A percentile compares a stretch with the other conserved stretches of the same genome.
phyloP scores from a whole-genome alignment of 805 yeast species.

The Metschnikowia bowlesiae region DNA sequence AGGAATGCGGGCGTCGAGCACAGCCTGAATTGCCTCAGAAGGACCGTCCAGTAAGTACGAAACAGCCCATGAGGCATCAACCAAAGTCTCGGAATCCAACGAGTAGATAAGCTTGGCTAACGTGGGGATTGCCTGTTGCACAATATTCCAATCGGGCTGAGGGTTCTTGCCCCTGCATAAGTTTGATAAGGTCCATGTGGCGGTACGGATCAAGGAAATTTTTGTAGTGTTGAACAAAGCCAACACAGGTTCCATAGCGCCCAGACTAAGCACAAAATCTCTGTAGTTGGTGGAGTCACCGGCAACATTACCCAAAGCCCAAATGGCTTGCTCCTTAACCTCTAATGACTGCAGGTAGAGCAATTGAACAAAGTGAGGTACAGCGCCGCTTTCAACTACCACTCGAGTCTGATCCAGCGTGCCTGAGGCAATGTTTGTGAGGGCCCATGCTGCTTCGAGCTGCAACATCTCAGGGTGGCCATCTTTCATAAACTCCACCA shows the following conservation, averaged over 20 bases:
- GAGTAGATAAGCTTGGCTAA: slow-evolving; percentile 87
- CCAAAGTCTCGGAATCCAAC: slow-evolving; percentile 85
- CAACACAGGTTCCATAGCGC: slow-evolving; percentile 87
- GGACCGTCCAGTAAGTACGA: slow-evolving; percentile 93
- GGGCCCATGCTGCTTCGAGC: slow-evolving; percentile 99
- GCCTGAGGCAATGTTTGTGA: slow-evolving; percentile 96
- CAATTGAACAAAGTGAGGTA: slow-evolving; percentile 82
- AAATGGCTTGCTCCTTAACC: slow-evolving; percentile 96
- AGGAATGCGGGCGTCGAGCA: slow-evolving; percentile 93
- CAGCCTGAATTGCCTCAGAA: slow-evolving; percentile 90
- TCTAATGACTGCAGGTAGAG: slow-evolving; percentile 78
- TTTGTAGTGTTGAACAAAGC: slow-evolving; percentile 73
- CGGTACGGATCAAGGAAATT: slow-evolving; percentile 89
- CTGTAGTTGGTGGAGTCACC: slow-evolving; percentile 92
- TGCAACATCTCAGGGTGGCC: slow-evolving; percentile 82
- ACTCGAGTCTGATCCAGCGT: slow-evolving; percentile 81
- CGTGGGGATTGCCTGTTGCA: slow-evolving; percentile 84
- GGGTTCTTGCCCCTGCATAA: slow-evolving; percentile 96
- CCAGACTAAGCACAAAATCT: slow-evolving; percentile 79
- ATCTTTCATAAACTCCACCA: slow-evolving; percentile 75
- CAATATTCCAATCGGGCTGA: slow-evolving; percentile 90
- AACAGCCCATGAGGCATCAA: slow-evolving; percentile 99
- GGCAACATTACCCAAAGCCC: slow-evolving; percentile 99
- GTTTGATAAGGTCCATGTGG: slow-evolving; percentile 97
- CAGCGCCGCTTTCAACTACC: slow-evolving; percentile 91